Evolutionary conservation across 2,329 filamentous ascomycete genomes (phyloP).

Genomic region (Westerdykella sp.): DNA sequence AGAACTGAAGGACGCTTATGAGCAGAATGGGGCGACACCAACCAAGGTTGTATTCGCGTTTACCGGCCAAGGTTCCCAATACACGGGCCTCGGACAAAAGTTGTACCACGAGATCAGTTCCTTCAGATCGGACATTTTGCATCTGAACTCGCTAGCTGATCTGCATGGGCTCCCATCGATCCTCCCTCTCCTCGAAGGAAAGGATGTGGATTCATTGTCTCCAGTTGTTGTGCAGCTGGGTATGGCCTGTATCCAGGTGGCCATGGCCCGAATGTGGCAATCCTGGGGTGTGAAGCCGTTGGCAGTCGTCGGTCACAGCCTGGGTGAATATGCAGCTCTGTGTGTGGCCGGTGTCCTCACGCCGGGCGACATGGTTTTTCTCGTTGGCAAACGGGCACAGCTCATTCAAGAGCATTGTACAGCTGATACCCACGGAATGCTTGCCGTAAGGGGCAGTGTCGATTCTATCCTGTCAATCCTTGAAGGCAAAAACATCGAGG

Average conservation of each 20-base stretch:
- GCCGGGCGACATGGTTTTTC: constrained; percentile 62
- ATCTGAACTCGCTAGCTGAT: constrained; percentile 43
- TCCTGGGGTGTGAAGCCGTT: constrained; percentile 50
- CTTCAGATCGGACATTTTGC: constrained; percentile 47
- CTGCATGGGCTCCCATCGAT: constrained; percentile 46
- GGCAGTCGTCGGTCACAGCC: constrained; percentile 52
- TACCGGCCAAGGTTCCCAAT: constrained; percentile 49
- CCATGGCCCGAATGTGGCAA: constrained; percentile 48
- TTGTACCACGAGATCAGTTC: constrained; percentile 44
- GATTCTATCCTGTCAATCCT: constrained; percentile 50
- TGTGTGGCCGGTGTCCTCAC: constrained; percentile 65
- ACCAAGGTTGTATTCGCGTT: constrained; percentile 49
- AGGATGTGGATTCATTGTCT: constrained; percentile 46
- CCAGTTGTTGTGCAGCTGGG: constrained; percentile 49
- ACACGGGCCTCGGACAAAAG: constrained; percentile 46
- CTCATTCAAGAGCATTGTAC: constrained; percentile 61
- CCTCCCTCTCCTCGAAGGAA: constrained; percentile 45
- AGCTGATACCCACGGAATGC: constrained; percentile 60
- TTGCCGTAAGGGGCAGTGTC: constrained; percentile 50
- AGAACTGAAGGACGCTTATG: constrained; percentile 47
- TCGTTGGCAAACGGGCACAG: constrained; percentile 63
- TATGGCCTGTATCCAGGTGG: constrained; percentile 49
- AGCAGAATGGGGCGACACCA: constrained; percentile 48
- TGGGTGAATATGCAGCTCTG: constrained; percentile 70
- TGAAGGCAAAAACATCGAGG: constrained; percentile 46